A percentile compares a stretch with the other conserved stretches of the same genome.
phyloP scores from a whole-genome alignment of 2,329 filamentous ascomycete genomes.

The Fusarium torulosum region DNA sequence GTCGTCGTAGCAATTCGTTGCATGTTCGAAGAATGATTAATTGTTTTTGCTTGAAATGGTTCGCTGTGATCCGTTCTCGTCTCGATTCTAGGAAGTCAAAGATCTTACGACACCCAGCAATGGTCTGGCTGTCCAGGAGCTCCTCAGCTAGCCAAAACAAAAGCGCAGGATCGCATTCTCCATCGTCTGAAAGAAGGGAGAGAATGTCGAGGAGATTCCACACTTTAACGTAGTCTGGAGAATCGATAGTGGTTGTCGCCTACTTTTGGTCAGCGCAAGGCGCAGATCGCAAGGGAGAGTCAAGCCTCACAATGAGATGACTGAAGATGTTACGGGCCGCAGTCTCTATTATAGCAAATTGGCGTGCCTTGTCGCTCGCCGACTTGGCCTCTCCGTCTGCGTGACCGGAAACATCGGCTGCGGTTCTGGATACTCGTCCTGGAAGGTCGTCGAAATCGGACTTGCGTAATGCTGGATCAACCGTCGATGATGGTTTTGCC shows the following conservation, averaged over 20 bases:
- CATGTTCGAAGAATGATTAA: slow-evolving; percentile 92
- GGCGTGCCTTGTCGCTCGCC: slow-evolving; percentile 62
- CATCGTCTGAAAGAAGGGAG: slow-evolving; percentile 86
- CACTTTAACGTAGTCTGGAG: slow-evolving; percentile 81
- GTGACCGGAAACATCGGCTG: slow-evolving; percentile 45
- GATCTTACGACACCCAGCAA: slow-evolving; percentile 87
- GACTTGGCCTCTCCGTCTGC: slow-evolving; percentile 50
- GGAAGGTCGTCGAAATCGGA: slow-evolving; percentile 69
- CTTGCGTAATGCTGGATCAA: slow-evolving; percentile 82
- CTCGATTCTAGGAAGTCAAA: slow-evolving; percentile 97
- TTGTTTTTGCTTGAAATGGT: slow-evolving; percentile 84
- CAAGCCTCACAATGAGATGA: slow-evolving; percentile 74
- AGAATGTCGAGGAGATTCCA: slow-evolving; percentile 96
- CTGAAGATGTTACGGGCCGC: slow-evolving; percentile 86
- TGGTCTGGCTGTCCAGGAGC: slow-evolving; percentile 94
- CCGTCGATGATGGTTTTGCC: slow-evolving; percentile 68
- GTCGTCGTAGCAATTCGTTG: slow-evolving; percentile 91
- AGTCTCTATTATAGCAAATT: slow-evolving; percentile 82
- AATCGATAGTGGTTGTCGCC: slow-evolving; percentile 81
- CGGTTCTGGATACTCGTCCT: slow-evolving; percentile 57
- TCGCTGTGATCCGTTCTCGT: slow-evolving; percentile 86
- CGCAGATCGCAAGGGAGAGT: slow-evolving; percentile 35
- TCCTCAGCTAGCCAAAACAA: slow-evolving; percentile 94
- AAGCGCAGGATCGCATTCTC: slow-evolving; percentile 81
- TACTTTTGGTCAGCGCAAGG: slow-evolving; percentile 56